Evolutionary conservation across 768 basidiomycete species (phyloP).

Genomic region (Termitomyces sp.): DNA sequence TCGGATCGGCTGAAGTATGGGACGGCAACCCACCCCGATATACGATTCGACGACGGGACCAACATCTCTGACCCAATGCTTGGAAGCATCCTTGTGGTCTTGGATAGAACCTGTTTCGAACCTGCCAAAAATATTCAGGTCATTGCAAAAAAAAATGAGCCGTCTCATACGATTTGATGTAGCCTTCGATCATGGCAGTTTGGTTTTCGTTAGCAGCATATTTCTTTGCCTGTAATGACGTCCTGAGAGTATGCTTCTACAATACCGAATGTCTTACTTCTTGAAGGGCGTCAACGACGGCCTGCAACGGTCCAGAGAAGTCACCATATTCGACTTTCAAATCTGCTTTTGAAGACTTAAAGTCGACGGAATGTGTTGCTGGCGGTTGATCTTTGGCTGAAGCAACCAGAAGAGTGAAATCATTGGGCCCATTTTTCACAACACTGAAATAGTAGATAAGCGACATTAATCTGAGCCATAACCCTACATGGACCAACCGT

Average conservation of each 20-base stretch:
- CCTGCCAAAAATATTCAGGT: slow-evolving; percentile 28
- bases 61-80: slow-evolving; percentile 81
- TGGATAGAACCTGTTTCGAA: slow-evolving; percentile 78
- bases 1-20: background rate
- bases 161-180: slow-evolving; percentile 66
- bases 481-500: slow-evolving; percentile 45
- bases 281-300: slow-evolving; percentile 50
- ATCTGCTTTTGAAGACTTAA: slow-evolving; percentile 38
- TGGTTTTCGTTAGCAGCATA: slow-evolving; percentile 74
- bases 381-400: slow-evolving; percentile 48
- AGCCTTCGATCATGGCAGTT: slow-evolving; percentile 68
- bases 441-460: slow-evolving; percentile 41
- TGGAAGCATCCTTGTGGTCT: slow-evolving; percentile 75
- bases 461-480: background rate
- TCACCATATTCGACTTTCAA: slow-evolving; percentile 77
- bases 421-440: slow-evolving; percentile 56
- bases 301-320: slow-evolving; percentile 53
- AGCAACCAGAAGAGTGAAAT: slow-evolving; percentile 74
- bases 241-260: background rate
- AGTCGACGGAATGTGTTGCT: slow-evolving; percentile 42
- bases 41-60: slow-evolving; percentile 88
- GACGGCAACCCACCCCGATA: slow-evolving; percentile 50
- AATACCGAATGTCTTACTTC: slow-evolving; percentile 39
- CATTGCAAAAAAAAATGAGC: background rate
- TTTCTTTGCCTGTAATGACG: slow-evolving; percentile 55